Percentiles rank a stretch among this genome's conserved stretches.
Evolutionary conservation across 2,329 filamentous ascomycete genomes (phyloP).

Genomic region (Cercospora sesami): DNA sequence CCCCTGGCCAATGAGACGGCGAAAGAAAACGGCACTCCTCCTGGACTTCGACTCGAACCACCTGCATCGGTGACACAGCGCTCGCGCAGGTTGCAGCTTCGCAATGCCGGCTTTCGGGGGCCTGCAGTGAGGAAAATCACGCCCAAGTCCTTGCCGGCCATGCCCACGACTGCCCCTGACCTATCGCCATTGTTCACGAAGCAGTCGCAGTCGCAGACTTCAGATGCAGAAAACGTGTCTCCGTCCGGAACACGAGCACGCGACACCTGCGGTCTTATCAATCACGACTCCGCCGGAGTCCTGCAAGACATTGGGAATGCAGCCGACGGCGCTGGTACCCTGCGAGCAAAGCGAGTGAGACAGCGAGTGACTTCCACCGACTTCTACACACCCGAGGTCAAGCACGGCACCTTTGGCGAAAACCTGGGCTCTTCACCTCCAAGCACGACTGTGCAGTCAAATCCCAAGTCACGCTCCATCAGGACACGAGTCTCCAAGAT

Average conservation of each 20-base stretch:
- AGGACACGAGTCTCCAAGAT: slow-evolving; percentile 21
- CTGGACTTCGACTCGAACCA: background rate
- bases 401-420: slow-evolving; percentile 21
- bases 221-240: slow-evolving; percentile 31
- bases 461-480: slow-evolving; percentile 17
- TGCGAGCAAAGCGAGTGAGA: slow-evolving; percentile 25
- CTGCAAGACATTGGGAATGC: slow-evolving; percentile 37
- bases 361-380: slow-evolving; percentile 25
- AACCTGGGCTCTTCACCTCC: slow-evolving; percentile 21
- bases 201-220: slow-evolving; percentile 14
- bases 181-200: slow-evolving; percentile 19
- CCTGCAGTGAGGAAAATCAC: slow-evolving; percentile 38
- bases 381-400: slow-evolving; percentile 22
- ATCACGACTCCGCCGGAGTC: slow-evolving; percentile 28
- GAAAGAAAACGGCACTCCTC: background rate
- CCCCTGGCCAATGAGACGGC: background rate
- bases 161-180: slow-evolving; percentile 29
- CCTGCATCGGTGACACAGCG: slow-evolving; percentile 24
- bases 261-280: slow-evolving; percentile 24
- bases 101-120: slow-evolving; percentile 40
- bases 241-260: slow-evolving; percentile 20
- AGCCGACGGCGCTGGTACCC: slow-evolving; percentile 5
- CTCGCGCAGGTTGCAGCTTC: slow-evolving; percentile 37
- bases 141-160: slow-evolving; percentile 27
- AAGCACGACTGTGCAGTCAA: slow-evolving; percentile 18